Evolutionary conservation across 1,139 yeast genomes (phyloP), one percentile per base, ranked within the genome.

Genomic region (Lodderomyces jiufengensis): DNA sequence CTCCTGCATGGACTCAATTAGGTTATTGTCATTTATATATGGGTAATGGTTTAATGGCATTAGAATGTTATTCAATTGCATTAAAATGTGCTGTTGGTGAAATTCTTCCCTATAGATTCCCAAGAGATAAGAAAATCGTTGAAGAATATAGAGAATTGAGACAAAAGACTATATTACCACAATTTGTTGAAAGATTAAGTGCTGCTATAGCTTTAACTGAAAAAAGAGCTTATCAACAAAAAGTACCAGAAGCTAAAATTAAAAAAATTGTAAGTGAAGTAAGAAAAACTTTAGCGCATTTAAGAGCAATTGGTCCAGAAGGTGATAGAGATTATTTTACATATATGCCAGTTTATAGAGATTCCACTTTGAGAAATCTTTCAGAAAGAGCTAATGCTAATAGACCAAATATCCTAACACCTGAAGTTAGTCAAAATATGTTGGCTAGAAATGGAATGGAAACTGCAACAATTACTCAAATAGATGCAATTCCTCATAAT

Each of bases 1-100:
- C 67, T 1, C 65, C 74, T 2, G 74, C 71, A 3, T 69, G 75
- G 75, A 55, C 66, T 18, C 75, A 69, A 48, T 54, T 69, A 39
- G 74, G 70, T 4, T 69, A 66, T 49, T 68, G 73, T 40, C 70
- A 67, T 36, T 50, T 69, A 30, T 68, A 66, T 46, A 60, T 67
- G 66, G 74, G 74, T 2, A 48, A 52, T 27, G 59, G 66, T 30
- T 44, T 66, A 23, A 36, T 57, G 7, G 65, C 70, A 1, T 49
- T 69, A 28, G 49, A 52, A 37, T 61, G 69, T 42, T 68, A 68
- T 44, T 44, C 55, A 18, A 49, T 53, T 24, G 66, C 73, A 1
- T 48, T 69, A 23, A 51, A 53, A 33, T 47, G 63, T 4, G 40
- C 55, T 13, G 51, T 52, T 1, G 74, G 74, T 2, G 62, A 59